Evolutionary conservation across 805 yeast species (phyloP).

Genomic region (Isabelozyma pseudorhagii): DNA sequence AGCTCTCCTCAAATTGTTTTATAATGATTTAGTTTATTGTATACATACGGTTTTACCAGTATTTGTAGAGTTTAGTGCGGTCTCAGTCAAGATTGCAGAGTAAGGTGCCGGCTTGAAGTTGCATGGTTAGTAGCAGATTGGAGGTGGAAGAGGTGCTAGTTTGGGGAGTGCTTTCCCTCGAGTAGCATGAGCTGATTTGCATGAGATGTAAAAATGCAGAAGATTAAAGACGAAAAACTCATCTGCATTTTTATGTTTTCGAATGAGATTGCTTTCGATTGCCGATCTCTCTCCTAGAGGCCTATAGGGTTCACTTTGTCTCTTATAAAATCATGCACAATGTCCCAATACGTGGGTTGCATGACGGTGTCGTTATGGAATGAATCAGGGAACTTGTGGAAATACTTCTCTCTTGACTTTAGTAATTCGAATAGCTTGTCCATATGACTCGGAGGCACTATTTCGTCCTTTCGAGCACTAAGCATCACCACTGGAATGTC

Average conservation of each 20-base stretch:
- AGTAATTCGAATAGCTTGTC: constrained; percentile 51
- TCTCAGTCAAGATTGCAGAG: background rate
- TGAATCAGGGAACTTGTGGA: constrained; percentile 55
- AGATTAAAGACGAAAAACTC: too few relatives aligned
- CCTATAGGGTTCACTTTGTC: constrained; percentile 42
- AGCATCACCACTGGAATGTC: constrained; percentile 66
- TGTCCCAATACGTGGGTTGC: constrained; percentile 77
- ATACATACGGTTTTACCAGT: background rate
- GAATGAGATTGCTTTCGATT: too few relatives aligned
- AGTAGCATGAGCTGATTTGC: too few relatives aligned
- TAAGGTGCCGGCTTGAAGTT: too few relatives aligned
- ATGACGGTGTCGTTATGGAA: constrained; percentile 81
- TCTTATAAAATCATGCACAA: constrained; percentile 52
- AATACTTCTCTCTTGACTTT: constrained; percentile 48
- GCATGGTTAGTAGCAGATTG: too few relatives aligned
- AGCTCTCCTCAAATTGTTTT: constrained; percentile 33
- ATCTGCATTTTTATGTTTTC: too few relatives aligned
- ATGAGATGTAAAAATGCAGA: too few relatives aligned
- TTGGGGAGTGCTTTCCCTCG: background rate
- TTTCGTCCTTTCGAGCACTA: constrained; percentile 77
- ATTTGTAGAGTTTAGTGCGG: background rate
- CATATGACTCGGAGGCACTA: constrained; percentile 90
- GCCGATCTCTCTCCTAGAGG: constrained; percentile 9
- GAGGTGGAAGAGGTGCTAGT: too few relatives aligned
- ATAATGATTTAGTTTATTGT: background rate